Evolutionary conservation across 371 early-diverging fungal species (phyloP).

Genomic region (Haplosporangium sp.): DNA sequence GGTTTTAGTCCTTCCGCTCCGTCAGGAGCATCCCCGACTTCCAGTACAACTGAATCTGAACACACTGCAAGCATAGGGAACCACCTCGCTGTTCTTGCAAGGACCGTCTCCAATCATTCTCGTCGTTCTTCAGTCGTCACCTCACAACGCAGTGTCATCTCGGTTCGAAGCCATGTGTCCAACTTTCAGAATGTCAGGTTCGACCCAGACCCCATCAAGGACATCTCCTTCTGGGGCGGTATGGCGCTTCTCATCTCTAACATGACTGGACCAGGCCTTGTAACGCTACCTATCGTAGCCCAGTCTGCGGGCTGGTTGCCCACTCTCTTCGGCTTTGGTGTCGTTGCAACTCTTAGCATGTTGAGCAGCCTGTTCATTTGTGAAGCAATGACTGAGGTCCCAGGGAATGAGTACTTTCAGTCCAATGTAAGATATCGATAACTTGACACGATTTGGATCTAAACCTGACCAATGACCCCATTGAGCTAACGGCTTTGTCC

Average conservation of each 20-base stretch:
- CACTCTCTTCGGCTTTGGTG: slow-evolving; percentile 58
- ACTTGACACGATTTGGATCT: background rate
- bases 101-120: slow-evolving; percentile 20
- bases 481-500: slow-evolving; percentile 5
- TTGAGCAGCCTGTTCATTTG: slow-evolving; percentile 76
- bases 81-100: slow-evolving; percentile 18
- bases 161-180: slow-evolving; percentile 42
- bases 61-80: background rate
- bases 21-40: slow-evolving; percentile 4
- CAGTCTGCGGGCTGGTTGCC: slow-evolving; percentile 56
- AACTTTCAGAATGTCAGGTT: slow-evolving; percentile 47
- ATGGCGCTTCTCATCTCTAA: slow-evolving; percentile 53
- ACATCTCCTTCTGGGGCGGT: slow-evolving; percentile 56
- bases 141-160: slow-evolving; percentile 26
- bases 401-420: slow-evolving; percentile 79
- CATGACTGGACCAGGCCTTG: slow-evolving; percentile 58
- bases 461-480: background rate
- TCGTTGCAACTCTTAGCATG: slow-evolving; percentile 60
- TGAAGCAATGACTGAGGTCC: slow-evolving; percentile 82
- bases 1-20: slow-evolving; percentile 21
- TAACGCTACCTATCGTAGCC: slow-evolving; percentile 52
- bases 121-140: slow-evolving; percentile 28
- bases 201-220: slow-evolving; percentile 50
- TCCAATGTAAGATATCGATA: slow-evolving; percentile 39
- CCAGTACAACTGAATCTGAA: slow-evolving; percentile 2